These are phyloP conservation scores for Syzygium aromaticum DNA, from an alignment of 345 rosid species.

Conservation along the genomic window DNA sequence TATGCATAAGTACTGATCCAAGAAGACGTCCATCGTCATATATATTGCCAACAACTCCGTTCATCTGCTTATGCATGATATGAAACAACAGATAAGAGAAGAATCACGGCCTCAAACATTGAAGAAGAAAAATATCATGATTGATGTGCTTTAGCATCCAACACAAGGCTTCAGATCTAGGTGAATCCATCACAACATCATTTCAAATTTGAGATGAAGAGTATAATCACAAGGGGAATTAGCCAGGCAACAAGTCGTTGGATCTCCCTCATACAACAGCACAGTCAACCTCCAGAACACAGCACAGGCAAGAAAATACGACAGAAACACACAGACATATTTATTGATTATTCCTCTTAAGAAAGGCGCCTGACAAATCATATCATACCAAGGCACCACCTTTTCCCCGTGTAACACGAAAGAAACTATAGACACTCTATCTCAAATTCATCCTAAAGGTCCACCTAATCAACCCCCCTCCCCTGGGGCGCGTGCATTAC, in stretches of 20 bases:
- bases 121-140: background rate
- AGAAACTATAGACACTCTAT: background rate
- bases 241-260: background rate
- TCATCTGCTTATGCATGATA: slow-evolving; percentile 39
- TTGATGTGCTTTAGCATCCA: background rate
- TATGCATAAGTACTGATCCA: slow-evolving; percentile 65
- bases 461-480: background rate
- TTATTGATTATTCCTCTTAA: background rate
- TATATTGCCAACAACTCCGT: slow-evolving; percentile 35
- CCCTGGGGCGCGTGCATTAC: background rate
- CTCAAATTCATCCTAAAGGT: background rate
- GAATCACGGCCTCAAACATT: background rate
- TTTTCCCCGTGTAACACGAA: background rate
- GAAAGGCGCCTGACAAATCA: background rate
- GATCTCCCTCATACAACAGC: background rate
- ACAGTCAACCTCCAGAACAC: background rate
- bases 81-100: background rate
- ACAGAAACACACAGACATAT: background rate
- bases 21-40: slow-evolving; percentile 50
- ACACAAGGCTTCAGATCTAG: background rate
- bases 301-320: background rate
- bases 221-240: background rate
- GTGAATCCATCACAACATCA: background rate
- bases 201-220: background rate
- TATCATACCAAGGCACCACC: background rate